Evolutionary conservation across 1,284 basidiomycete genomes (phyloP).

Genomic region (Melampsora occidentalis): DNA sequence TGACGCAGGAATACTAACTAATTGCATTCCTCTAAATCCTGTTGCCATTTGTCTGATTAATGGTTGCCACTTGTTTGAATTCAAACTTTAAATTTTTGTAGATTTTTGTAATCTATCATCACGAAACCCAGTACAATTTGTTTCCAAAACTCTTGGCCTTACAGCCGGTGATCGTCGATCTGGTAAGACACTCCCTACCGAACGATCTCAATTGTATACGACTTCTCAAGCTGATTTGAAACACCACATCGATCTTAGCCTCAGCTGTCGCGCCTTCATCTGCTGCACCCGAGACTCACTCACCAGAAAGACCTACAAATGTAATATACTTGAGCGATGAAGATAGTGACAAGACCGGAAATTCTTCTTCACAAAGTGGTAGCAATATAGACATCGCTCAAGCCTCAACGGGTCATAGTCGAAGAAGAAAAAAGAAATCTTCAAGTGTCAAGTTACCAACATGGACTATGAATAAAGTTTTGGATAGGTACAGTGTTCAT

Average conservation of each 20-base stretch:
- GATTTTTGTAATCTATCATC: conserved; percentile 38
- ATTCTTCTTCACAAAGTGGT: not conserved
- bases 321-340: not conserved
- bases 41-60: no score
- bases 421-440: not conserved
- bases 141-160: conserved; percentile 37
- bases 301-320: not conserved
- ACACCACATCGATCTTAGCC: not conserved
- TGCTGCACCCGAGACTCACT: not conserved
- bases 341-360: not conserved
- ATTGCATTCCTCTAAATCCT: not conserved
- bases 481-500: no score
- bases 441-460: not conserved
- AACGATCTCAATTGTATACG: no score
- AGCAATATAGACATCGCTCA: not conserved
- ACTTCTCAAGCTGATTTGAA: no score
- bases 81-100: not conserved
- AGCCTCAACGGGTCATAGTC: not conserved
- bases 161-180: not conserved
- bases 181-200: not conserved
- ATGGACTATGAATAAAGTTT: not conserved
- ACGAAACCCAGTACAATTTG: conserved; percentile 22
- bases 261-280: not conserved
- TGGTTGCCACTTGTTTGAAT: not conserved
- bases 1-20: not conserved